Evolutionary conservation across 331 rosid genomes (phyloP).

Genomic region (Stylosanthes scabra): DNA sequence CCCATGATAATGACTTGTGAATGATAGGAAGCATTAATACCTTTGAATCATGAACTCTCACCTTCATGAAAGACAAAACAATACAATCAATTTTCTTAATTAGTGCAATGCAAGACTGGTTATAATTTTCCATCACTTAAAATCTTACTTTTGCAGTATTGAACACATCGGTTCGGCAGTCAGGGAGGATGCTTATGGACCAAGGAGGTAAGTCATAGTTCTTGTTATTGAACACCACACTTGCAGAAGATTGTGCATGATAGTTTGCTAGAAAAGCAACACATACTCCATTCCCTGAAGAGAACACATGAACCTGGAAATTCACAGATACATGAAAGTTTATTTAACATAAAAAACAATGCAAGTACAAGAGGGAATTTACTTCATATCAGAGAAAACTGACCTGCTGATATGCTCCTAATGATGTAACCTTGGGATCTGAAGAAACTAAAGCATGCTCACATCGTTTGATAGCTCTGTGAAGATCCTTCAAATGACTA

Average conservation of each 20-base stretch:
- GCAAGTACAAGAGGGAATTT: too few species aligned
- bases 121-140: too few species aligned
- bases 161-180: slow-evolving; percentile 75
- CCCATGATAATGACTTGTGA: slow-evolving; percentile 93
- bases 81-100: slow-evolving; percentile 35
- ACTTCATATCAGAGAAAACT: too few species aligned
- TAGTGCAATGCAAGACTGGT: too few species aligned
- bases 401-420: slow-evolving; percentile 88
- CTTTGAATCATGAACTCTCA: too few species aligned
- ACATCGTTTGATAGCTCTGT: slow-evolving; percentile 77
- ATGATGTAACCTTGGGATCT: slow-evolving; percentile 71
- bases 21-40: too few species aligned
- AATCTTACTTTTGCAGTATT: slow-evolving; percentile 87
- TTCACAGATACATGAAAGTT: slow-evolving; percentile 26
- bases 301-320: slow-evolving; percentile 80
- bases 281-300: slow-evolving; percentile 66
- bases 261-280: slow-evolving; percentile 91
- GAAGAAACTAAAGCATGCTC: slow-evolving; percentile 87
- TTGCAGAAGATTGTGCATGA: slow-evolving; percentile 59
- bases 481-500: slow-evolving; percentile 86
- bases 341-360: too few species aligned
- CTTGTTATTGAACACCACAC: slow-evolving; percentile 69
- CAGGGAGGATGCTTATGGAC: slow-evolving; percentile 98
- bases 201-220: slow-evolving; percentile 88
- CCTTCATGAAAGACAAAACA: slow-evolving; percentile 54